Percentiles rank a stretch among this genome's conserved stretches.
phyloP scores from a whole-genome alignment of 352 stramenopile genomes.

The Globisporangium camurandrum region DNA sequence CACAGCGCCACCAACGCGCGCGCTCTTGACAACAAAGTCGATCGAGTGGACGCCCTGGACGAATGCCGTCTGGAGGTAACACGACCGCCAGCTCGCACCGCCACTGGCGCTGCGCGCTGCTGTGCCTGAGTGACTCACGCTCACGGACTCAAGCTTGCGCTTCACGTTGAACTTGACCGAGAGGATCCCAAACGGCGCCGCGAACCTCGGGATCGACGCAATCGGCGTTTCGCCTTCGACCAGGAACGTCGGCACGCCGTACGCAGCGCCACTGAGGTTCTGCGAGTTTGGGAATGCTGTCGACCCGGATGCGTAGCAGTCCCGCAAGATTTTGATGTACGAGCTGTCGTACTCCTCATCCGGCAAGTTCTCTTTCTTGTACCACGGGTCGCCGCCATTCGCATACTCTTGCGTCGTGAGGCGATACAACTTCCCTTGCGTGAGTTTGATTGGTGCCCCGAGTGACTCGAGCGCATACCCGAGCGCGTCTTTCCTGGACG shows the following conservation, averaged over 20 bases:
- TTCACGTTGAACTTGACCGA: slow-evolving; percentile 59
- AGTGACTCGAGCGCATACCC: slow-evolving; percentile 74
- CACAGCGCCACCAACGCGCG: slow-evolving; percentile 41
- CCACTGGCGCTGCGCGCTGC: slow-evolving; percentile 49
- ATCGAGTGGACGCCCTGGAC: slow-evolving; percentile 64
- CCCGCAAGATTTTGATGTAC: slow-evolving; percentile 82
- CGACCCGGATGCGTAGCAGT: slow-evolving; percentile 82
- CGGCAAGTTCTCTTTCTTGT: slow-evolving; percentile 84
- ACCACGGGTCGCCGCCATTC: slow-evolving; percentile 83
- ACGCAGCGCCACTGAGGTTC: slow-evolving; percentile 77
- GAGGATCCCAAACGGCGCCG: slow-evolving; percentile 44
- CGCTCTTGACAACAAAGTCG: slow-evolving; percentile 77
- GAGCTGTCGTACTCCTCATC: slow-evolving; percentile 83
- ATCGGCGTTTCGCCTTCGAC: slow-evolving; percentile 73
- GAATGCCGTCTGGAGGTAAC: slow-evolving; percentile 50
- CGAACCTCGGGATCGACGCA: slow-evolving; percentile 50
- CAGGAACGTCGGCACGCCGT: slow-evolving; percentile 80
- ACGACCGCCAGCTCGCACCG: slow-evolving; percentile 53
- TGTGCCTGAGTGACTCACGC: slow-evolving; percentile 67
- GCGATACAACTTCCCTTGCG: slow-evolving; percentile 79
- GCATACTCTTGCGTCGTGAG: slow-evolving; percentile 84
- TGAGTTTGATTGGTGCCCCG: slow-evolving; percentile 42
- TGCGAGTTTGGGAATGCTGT: slow-evolving; percentile 80
- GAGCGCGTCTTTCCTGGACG: slow-evolving; percentile 59
- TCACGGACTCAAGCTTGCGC: slow-evolving; percentile 46